These are phyloP conservation scores for Daldinia childiae DNA, from an alignment of 495 filamentous ascomycete genomes.

Conservation along the genomic window DNA sequence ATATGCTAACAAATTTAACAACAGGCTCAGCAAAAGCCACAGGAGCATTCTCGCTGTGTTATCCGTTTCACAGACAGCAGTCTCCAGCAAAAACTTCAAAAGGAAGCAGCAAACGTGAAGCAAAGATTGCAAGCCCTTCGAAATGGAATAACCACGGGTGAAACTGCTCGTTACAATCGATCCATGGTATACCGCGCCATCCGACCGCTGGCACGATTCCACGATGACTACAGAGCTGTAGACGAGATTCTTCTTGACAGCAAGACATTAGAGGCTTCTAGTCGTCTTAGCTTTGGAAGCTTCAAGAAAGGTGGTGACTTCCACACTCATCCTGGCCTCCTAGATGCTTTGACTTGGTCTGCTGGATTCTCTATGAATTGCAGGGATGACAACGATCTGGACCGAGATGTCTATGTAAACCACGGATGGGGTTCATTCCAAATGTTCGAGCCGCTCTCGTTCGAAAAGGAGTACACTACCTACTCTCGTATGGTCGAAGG, in stretches of 20 bases:
- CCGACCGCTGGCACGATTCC: constrained; percentile 1
- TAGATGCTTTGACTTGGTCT: constrained; percentile 3
- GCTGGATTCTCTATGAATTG: constrained; percentile 2
- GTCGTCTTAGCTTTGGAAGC: constrained; percentile 1
- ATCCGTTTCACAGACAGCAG: not conserved
- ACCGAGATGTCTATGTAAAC: not conserved
- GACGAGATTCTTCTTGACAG: constrained; percentile 1
- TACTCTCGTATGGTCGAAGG: constrained; percentile 6
- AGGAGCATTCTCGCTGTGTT: constrained; percentile 3
- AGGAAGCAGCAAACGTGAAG: not conserved
- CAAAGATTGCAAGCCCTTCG: not conserved
- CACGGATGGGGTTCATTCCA: constrained; percentile 7
- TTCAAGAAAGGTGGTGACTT: constrained; percentile 1
- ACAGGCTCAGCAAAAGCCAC: not conserved
- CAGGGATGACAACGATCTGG: not conserved
- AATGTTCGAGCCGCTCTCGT: not conserved
- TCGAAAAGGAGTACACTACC: not conserved
- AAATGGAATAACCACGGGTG: not conserved
- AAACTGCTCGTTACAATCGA: constrained; percentile 4
- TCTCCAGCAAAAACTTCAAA: not conserved
- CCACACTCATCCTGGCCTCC: not conserved
- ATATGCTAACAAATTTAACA: not conserved
- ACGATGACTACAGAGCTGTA: constrained; percentile 3
- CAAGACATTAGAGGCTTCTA: constrained; percentile 6
- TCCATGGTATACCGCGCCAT: constrained; percentile 11